Base-by-base conservation (phyloP, 352 stramenopile genomes). In the Pythium rishiriense region DNA sequence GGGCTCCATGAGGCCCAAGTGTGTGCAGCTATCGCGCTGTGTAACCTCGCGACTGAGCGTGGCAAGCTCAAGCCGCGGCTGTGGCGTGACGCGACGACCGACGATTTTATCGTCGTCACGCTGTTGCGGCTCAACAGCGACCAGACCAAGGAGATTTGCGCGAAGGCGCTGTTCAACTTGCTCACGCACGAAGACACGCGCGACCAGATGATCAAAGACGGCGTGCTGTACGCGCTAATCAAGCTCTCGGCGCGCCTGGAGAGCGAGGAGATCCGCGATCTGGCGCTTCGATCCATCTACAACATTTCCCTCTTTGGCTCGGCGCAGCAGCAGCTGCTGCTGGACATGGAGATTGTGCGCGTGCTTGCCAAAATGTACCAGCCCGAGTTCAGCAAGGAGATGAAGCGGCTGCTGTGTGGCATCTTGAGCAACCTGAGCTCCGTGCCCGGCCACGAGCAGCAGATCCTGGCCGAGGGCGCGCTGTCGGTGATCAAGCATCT, bases 81-180 rank as follows among this genome's bases (percentile, higher is more conserved):
- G 4, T 93, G 83, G 83, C 67, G 70, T 12, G 78, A 94, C 50
- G 63, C 73, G 2, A 93, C 82, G 33, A 84, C 88, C 26, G 87
- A 88, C 17, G 88, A 96, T 59, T 95, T 96, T 57, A 91, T 96
- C 49, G 88, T 95, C 29, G 90, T 94, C 67, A 89, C 85, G 21
- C 57, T 97, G 4, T 56, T 97, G 62, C 85, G 87, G 21, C 74
- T 94, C 15, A 97, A 97, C 66, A 88, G 76, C 61, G 77, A 81
- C 47, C 59, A 85, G 59, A 96, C 87, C 22, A 96, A 97, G 56
- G 79, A 83, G 43, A 89, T 94, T 17, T 96, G 87, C 43, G 79
- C 85, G 39, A 87, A 89, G 56, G 79, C 82, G 17, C 73, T 97
- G 33, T 97, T 97, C 62, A 97, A 96, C 55, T 54, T 97, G 24